These are phyloP conservation scores for Pythium periplocum DNA, from an alignment of 352 stramenopile genomes.

Conservation along the genomic window DNA sequence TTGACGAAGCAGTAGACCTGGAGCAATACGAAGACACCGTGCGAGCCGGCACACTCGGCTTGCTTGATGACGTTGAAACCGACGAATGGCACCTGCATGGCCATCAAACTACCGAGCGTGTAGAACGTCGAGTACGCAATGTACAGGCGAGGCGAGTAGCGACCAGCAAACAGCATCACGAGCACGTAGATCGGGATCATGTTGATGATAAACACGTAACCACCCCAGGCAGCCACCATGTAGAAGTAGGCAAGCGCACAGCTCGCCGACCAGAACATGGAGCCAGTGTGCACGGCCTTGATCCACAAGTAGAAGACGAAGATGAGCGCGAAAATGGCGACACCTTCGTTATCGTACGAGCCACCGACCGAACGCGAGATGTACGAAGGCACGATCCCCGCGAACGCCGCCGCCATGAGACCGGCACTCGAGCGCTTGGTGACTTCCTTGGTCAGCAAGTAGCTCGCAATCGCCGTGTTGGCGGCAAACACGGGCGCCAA, in stretches of 20 bases:
- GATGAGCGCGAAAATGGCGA: slow-evolving; percentile 97
- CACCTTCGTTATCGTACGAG: slow-evolving; percentile 98
- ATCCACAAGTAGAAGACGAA: slow-evolving; percentile 98
- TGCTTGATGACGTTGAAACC: slow-evolving; percentile 95
- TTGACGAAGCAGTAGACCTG: slow-evolving; percentile 70
- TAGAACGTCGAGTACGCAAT: slow-evolving; percentile 98
- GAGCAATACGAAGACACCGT: slow-evolving; percentile 93
- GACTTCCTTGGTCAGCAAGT: slow-evolving; percentile 89
- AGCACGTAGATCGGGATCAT: slow-evolving; percentile 96
- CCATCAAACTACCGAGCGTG: slow-evolving; percentile 92
- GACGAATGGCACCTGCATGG: slow-evolving; percentile 98
- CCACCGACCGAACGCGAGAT: slow-evolving; percentile 95
- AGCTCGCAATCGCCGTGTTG: slow-evolving; percentile 86
- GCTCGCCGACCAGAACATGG: slow-evolving; percentile 77
- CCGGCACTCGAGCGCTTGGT: slow-evolving; percentile 85
- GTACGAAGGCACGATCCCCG: slow-evolving; percentile 96
- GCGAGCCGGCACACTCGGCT: slow-evolving; percentile 74
- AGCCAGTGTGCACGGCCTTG: slow-evolving; percentile 88
- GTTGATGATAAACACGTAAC: slow-evolving; percentile 99
- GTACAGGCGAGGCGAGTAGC: slow-evolving; percentile 94
- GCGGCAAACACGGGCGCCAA: slow-evolving; percentile 87
- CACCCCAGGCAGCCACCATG: slow-evolving; percentile 95
- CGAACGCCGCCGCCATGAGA: slow-evolving; percentile 92
- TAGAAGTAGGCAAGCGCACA: slow-evolving; percentile 96
- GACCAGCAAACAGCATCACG: slow-evolving; percentile 89